These are phyloP conservation scores for Gynochthodes officinalis DNA, from an alignment of 257 asterid genomes.

Conservation along the genomic window DNA sequence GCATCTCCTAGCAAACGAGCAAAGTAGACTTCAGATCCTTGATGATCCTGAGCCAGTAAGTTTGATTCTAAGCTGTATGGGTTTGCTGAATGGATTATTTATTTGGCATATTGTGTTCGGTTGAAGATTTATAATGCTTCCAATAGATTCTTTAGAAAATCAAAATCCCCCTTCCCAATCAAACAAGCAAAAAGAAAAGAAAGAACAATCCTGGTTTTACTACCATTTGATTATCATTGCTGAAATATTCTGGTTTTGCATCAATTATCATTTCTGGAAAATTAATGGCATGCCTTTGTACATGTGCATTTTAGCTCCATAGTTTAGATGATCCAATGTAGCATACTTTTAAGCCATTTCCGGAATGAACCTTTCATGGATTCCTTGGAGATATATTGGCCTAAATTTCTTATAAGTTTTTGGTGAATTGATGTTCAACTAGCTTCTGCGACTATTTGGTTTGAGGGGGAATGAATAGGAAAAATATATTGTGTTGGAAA, in stretches of 20 bases:
- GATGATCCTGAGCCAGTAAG: conserved; percentile 87
- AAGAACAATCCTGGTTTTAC: too few species aligned
- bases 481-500: not conserved
- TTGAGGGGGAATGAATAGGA: not conserved
- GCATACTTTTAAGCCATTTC: not conserved
- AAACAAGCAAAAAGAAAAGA: not conserved
- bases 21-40: conserved; percentile 71
- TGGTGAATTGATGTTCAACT: not conserved
- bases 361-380: not conserved
- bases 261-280: not conserved
- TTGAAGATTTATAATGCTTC: not conserved
- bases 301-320: too few species aligned
- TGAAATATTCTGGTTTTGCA: not conserved
- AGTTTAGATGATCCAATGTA: not conserved
- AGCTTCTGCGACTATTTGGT: not conserved
- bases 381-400: not conserved
- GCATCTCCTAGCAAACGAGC: conserved; percentile 95
- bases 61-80: conserved; percentile 21
- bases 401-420: not conserved
- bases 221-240: not conserved
- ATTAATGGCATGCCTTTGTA: not conserved
- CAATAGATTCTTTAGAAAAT: not conserved
- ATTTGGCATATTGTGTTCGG: not conserved
- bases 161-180: not conserved
- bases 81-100: not conserved